Base-by-base conservation (phyloP, 179 eudicot species). In the Kewa caespitosa region DNA sequence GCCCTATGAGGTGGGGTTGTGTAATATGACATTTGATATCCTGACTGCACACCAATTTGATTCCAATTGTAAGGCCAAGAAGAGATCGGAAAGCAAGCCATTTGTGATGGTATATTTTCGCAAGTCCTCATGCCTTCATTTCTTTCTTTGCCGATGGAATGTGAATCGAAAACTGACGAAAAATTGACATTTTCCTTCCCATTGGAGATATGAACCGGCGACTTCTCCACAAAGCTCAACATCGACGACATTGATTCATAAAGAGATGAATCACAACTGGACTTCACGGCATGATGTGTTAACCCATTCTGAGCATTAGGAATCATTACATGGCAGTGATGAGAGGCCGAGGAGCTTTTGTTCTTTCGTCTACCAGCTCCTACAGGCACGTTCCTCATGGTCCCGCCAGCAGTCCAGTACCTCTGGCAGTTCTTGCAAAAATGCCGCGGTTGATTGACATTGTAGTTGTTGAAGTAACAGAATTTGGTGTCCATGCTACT, bases 341-440 rank as follows among this genome's bases (percentile, higher is more conserved):
- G 81, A 7, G 87, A 75, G 38, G 76, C 72, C 23, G 76, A 31
- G 22, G 78, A 43, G 74, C 22, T 81, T 67, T 90, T 91, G 72
- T 70, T 86, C 81, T 88, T 90, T 38, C 92, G 87, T 20, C 90
- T 87, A 63, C 94, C 94, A 8, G 90, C 84, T 0, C 92, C 97
- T 12, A 90, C 88, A 2, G 91, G 86, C 73, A 88, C 87, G 59
- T 85, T 91, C 80, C 91, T 87, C 92, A 87, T 91, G 31, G 89
- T 81, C 14, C 90, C 92, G 9, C 91, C 92, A 10, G 91, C 86
- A 20, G 97, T 91, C 97, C 97, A 91, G 60, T 88, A 89, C 15
- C 97, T 67, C 34, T 91, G 96, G 66, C 96, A 91, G 57, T 78
- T 83, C 76, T 85, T 89, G 77, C 93, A 91, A 67, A 91, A 88